These are phyloP conservation scores for Cryptosporidium tyzzeri DNA, from an alignment of 169 alveolate genomes.

Conservation along the genomic window DNA sequence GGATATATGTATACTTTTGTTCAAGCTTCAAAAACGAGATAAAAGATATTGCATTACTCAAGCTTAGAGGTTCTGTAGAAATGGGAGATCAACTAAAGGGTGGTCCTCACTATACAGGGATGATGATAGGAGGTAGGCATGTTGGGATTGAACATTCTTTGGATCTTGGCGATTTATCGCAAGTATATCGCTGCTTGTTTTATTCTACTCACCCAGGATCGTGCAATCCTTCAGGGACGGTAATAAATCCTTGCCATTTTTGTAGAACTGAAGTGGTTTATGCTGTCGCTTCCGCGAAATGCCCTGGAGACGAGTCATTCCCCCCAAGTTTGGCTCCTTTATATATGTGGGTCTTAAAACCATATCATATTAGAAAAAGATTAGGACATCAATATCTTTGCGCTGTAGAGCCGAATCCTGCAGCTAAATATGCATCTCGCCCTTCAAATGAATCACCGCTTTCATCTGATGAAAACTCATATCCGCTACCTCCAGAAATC, in stretches of 20 bases:
- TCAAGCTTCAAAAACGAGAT: neutral
- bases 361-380: constrained; percentile 58
- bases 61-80: constrained; percentile 41
- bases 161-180: constrained; percentile 72
- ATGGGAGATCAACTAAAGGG: constrained; percentile 16
- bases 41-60: constrained; percentile 9
- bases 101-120: constrained; percentile 74
- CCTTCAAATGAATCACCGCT: constrained; percentile 34
- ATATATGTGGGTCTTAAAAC: constrained; percentile 72
- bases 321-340: constrained; percentile 77
- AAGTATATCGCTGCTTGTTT: constrained; percentile 55
- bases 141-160: constrained; percentile 71
- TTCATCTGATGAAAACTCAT: constrained; percentile 42
- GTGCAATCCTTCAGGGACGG: constrained; percentile 74
- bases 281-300: constrained; percentile 72
- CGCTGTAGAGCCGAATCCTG: constrained; percentile 75
- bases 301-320: constrained; percentile 74
- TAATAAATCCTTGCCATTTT: constrained; percentile 71
- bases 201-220: constrained; percentile 64
- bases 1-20: neutral
- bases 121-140: constrained; percentile 76
- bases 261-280: constrained; percentile 75
- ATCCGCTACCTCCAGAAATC: constrained; percentile 65
- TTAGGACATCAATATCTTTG: constrained; percentile 69
- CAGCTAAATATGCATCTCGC: constrained; percentile 63